These are phyloP conservation scores for Fusarium musae DNA, from an alignment of 2,329 filamentous ascomycete species.

Conservation along the genomic window DNA sequence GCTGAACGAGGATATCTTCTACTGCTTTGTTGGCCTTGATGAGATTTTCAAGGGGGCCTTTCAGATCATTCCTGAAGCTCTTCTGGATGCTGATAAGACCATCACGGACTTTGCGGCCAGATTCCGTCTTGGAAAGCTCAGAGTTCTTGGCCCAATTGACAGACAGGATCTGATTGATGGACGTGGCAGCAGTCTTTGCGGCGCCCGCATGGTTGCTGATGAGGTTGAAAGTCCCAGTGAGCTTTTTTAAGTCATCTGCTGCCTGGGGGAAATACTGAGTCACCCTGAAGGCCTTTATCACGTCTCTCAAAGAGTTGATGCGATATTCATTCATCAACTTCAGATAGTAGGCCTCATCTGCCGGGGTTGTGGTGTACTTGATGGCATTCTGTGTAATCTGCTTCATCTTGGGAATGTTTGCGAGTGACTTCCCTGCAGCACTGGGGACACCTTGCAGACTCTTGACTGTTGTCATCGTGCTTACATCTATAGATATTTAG, in stretches of 20 bases:
- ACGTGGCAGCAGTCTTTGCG: background rate
- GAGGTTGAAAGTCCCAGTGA: background rate
- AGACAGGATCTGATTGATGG: background rate
- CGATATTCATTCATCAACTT: background rate
- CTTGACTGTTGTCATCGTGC: background rate
- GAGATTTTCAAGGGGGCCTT: constrained; percentile 12
- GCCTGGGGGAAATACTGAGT: background rate
- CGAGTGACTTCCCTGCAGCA: background rate
- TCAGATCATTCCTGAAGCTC: constrained; percentile 21
- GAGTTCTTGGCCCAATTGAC: background rate
- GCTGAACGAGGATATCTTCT: constrained; percentile 4
- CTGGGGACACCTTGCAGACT: background rate
- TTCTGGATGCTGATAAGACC: background rate
- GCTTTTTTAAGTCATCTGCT: background rate
- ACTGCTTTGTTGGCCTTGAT: constrained; percentile 19
- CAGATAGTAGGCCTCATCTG: background rate
- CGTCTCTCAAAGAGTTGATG: background rate
- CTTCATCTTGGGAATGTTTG: background rate
- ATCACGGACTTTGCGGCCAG: background rate
- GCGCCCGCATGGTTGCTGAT: background rate
- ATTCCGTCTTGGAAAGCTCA: background rate
- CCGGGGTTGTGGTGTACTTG: background rate
- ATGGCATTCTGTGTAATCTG: background rate
- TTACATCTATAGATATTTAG: background rate
- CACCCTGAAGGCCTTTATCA: background rate